A percentile compares a stretch with the other conserved stretches of the same genome.
Evolutionary conservation across 2,329 filamentous ascomycete species (phyloP).

Genomic region (Cucurbitaria berberidis): DNA sequence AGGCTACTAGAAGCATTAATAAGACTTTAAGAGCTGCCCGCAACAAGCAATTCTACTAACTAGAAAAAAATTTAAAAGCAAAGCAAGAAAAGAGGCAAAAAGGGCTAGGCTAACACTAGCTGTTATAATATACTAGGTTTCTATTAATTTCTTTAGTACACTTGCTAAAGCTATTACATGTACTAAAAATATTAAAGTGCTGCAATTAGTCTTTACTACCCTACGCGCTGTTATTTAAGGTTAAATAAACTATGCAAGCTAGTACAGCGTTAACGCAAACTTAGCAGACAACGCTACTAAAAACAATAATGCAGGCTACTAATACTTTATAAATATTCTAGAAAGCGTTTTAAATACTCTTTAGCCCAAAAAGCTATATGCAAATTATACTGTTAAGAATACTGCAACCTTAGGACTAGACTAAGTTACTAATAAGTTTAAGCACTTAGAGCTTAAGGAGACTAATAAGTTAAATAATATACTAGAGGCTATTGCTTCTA

Average conservation of each 20-base stretch:
- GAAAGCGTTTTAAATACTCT: background rate
- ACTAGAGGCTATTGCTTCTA: no score
- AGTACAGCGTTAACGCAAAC: background rate
- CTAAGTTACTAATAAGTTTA: background rate
- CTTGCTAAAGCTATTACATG: constrained; percentile 6
- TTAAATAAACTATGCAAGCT: constrained; percentile 3
- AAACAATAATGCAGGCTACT: background rate
- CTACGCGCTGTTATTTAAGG: constrained; percentile 7
- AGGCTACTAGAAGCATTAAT: background rate
- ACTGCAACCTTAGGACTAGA: background rate
- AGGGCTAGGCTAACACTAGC: background rate
- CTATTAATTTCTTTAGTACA: background rate
- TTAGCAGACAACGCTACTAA: background rate
- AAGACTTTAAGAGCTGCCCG: no score
- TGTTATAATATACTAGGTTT: background rate
- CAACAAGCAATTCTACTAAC: no score
- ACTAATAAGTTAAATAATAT: no score
- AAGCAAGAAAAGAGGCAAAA: constrained; percentile 1
- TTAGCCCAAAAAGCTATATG: no score
- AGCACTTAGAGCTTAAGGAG: background rate
- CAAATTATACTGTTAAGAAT: no score
- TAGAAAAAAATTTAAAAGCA: background rate
- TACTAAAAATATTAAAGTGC: background rate
- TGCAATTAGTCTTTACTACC: background rate
- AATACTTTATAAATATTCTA: constrained; percentile 6